phyloP scores from a whole-genome alignment of 148 eudicot species.

The Fallopia convolvulus region DNA sequence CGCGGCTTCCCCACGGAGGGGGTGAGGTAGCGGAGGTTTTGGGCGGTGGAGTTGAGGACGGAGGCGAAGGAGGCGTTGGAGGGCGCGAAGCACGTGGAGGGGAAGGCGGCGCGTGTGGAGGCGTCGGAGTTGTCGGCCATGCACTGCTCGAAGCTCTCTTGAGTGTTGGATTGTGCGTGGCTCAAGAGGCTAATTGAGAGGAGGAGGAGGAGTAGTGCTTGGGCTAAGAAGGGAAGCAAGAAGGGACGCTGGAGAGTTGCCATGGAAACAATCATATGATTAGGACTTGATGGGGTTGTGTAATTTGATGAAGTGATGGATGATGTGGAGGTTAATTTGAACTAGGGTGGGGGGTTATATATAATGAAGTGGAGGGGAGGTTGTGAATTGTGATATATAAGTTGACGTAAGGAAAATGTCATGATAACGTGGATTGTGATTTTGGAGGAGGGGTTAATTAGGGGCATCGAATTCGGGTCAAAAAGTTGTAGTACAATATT shows the following conservation, averaged over 20 bases:
- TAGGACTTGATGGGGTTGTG: background rate
- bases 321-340: background rate
- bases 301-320: background rate
- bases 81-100: conserved; percentile 4
- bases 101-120: background rate
- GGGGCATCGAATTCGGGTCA: conserved; percentile 13
- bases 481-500: background rate
- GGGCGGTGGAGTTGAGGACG: conserved; percentile 7
- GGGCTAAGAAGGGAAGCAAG: background rate
- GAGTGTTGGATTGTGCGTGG: background rate
- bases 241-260: background rate
- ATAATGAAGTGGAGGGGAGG: background rate
- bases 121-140: background rate
- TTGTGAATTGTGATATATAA: background rate
- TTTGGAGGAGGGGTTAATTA: background rate
- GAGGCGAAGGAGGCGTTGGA: conserved; percentile 3
- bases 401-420: conserved; percentile 8
- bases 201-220: background rate
- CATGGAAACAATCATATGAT: background rate
- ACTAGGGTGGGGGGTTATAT: background rate
- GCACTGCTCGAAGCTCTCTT: background rate
- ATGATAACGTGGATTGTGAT: background rate
- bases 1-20: background rate
- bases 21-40: conserved; percentile 3
- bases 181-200: background rate